Conservation (phyloP, 129 eudicot species). For the Oenanthe sinensis region DNA sequence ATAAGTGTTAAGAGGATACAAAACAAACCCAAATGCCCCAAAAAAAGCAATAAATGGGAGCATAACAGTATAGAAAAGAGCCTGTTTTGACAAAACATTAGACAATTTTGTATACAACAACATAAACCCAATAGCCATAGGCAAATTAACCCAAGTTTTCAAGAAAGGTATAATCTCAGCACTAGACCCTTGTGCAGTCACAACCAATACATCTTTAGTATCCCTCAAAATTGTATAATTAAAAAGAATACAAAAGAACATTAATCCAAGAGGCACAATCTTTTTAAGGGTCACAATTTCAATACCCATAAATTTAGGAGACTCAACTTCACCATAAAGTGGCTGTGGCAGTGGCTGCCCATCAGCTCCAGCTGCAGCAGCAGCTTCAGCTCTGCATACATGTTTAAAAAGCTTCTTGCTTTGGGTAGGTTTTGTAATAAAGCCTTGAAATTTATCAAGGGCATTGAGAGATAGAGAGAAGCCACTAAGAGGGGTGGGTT, state of each 20-base stretch:
- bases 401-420: conserved; percentile 24
- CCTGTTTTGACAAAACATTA: conserved; percentile 78
- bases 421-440: conserved; percentile 32
- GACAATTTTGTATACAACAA: conserved; percentile 73
- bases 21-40: conserved; percentile 96
- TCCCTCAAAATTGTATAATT: conserved; percentile 93
- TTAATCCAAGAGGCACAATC: conserved; percentile 85
- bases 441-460: conserved; percentile 40
- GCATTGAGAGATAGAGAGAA: conserved; percentile 44
- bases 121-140: conserved; percentile 99
- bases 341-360: conserved; percentile 13
- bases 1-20: conserved; percentile 72
- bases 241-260: conserved; percentile 92
- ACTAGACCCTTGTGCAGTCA: conserved; percentile 91
- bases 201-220: conserved; percentile 95
- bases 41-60: conserved; percentile 85
- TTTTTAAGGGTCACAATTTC: conserved; percentile 67
- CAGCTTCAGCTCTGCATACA: conserved; percentile 62
- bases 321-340: conserved; percentile 32
- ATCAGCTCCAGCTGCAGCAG: conserved; percentile 48
- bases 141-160: conserved; percentile 99
- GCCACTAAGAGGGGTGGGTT: conserved; percentile 42
- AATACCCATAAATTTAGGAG: conserved; percentile 71
- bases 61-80: conserved; percentile 76
- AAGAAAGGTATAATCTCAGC: conserved; percentile 96